Evolutionary conservation across 2,329 filamentous ascomycete genomes (phyloP).

Genomic region (Penicillium frequentans): DNA sequence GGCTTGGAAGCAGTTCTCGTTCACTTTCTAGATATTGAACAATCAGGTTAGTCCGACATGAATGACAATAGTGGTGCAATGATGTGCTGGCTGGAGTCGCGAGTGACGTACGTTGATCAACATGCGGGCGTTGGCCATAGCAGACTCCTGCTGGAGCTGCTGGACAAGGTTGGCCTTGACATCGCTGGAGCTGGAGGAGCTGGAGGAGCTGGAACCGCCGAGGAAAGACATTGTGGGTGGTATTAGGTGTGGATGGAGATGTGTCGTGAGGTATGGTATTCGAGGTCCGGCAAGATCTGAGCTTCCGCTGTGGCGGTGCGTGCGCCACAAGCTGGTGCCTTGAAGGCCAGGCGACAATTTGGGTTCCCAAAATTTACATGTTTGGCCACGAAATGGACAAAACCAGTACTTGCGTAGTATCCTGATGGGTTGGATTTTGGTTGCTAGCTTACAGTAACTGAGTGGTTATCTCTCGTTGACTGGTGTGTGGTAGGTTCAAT

Average conservation of each 20-base stretch:
- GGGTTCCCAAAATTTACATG: background rate
- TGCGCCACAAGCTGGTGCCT: background rate
- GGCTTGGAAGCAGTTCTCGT: constrained; percentile 77
- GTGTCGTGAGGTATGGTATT: background rate
- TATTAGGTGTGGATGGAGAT: constrained; percentile 3
- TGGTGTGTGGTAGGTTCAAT: no score
- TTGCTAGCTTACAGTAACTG: no score
- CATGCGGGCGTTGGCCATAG: constrained; percentile 66
- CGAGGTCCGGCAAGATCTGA: background rate
- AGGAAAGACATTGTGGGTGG: constrained; percentile 39
- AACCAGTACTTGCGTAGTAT: no score
- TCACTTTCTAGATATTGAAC: constrained; percentile 64
- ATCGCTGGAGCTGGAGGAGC: constrained; percentile 31
- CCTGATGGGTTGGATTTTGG: no score
- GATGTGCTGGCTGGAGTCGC: background rate
- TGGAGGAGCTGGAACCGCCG: constrained; percentile 30
- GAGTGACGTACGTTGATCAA: constrained; percentile 64
- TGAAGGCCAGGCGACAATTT: background rate
- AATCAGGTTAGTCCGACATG: background rate
- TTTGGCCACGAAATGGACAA: no score
- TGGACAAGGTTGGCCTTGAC: constrained; percentile 60
- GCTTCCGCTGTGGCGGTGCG: background rate
- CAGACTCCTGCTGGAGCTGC: constrained; percentile 64
- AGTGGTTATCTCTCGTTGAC: no score
- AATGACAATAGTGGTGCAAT: background rate